Evolutionary conservation across 2,329 filamentous ascomycete genomes (phyloP).

Genomic region (Rasamsonia emersonii): DNA sequence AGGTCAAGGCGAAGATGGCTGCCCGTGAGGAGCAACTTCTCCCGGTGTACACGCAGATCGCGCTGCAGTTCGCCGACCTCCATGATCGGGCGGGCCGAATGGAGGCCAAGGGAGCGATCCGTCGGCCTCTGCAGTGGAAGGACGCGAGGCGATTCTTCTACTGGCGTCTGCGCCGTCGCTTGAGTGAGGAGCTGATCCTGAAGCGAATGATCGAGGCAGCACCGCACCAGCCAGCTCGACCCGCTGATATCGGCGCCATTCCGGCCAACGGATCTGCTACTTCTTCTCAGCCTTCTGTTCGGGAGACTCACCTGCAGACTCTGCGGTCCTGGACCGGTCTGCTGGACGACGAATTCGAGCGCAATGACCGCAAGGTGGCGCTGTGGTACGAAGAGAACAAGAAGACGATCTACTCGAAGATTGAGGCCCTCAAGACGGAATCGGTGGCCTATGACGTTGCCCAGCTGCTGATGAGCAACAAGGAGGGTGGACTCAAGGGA

Average conservation of each 20-base stretch:
- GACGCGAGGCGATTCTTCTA: conserved; percentile 97
- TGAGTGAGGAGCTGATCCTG: conserved; percentile 96
- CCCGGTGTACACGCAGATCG: conserved; percentile 89
- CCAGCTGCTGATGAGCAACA: conserved; percentile 56
- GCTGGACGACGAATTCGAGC: conserved; percentile 57
- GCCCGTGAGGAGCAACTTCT: conserved; percentile 80
- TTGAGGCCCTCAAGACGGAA: conserved; percentile 74
- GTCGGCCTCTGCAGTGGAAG: conserved; percentile 72
- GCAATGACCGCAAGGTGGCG: conserved; percentile 73
- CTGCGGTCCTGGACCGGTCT: conserved; percentile 79
- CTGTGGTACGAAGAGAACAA: conserved; percentile 96
- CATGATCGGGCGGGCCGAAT: conserved; percentile 96
- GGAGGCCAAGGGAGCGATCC: conserved; percentile 94
- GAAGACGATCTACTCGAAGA: conserved; percentile 71
- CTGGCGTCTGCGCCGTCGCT: conserved; percentile 93
- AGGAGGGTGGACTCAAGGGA: conserved; percentile 68
- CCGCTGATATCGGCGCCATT: conserved; percentile 32
- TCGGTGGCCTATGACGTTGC: conserved; percentile 62
- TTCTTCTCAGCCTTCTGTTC: conserved; percentile 33
- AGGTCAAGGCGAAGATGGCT: conserved; percentile 75
- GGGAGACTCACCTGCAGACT: conserved; percentile 61
- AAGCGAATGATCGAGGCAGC: conserved; percentile 63
- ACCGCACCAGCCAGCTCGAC: conserved; percentile 25
- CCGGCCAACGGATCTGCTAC: conserved; percentile 28
- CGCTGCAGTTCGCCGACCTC: conserved; percentile 92